A percentile compares a stretch with the other conserved stretches of the same genome.
phyloP scores from a whole-genome alignment of 2,329 filamentous ascomycete species.

The Talaromyces sp. region DNA sequence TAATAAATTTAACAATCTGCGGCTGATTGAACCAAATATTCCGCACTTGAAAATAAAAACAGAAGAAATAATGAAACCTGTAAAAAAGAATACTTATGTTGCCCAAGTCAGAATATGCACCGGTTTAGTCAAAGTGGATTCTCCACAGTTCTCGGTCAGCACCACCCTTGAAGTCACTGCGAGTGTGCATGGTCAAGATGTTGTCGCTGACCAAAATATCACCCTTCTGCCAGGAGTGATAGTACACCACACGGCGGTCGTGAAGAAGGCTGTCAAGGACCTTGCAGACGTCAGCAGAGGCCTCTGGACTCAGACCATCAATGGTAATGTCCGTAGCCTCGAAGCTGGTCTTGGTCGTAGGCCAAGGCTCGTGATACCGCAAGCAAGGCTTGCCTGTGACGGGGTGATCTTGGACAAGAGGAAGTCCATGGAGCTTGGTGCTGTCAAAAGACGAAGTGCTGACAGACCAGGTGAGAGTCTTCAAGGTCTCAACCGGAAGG shows the following conservation, averaged over 20 bases:
- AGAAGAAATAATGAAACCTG: neutral
- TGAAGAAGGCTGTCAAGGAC: constrained; percentile 42
- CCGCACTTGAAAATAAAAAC: neutral
- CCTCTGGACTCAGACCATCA: constrained; percentile 22
- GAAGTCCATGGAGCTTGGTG: constrained; percentile 39
- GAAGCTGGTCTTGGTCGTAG: constrained; percentile 47
- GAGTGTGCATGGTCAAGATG: constrained; percentile 8
- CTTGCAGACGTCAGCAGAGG: constrained; percentile 12
- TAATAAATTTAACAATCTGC: neutral
- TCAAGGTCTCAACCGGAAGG: constrained; percentile 32
- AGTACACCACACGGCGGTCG: constrained; percentile 47
- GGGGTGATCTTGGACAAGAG: constrained; percentile 43
- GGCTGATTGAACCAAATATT: neutral
- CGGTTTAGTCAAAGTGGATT: constrained; percentile 7
- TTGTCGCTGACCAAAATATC: constrained; percentile 53
- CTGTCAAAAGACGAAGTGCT: constrained; percentile 45
- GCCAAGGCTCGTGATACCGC: constrained; percentile 53
- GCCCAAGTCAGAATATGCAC: neutral
- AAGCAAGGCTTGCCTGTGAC: constrained; percentile 44
- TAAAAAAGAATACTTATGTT: neutral
- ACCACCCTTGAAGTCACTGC: constrained; percentile 2
- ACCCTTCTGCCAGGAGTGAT: constrained; percentile 51
- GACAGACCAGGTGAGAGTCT: constrained; percentile 45
- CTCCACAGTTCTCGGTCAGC: constrained; percentile 4
- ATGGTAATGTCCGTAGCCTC: constrained; percentile 42